These are phyloP conservation scores for Colletotrichum tropicicola DNA, from an alignment of 2,329 filamentous ascomycete genomes.

Conservation along the genomic window DNA sequence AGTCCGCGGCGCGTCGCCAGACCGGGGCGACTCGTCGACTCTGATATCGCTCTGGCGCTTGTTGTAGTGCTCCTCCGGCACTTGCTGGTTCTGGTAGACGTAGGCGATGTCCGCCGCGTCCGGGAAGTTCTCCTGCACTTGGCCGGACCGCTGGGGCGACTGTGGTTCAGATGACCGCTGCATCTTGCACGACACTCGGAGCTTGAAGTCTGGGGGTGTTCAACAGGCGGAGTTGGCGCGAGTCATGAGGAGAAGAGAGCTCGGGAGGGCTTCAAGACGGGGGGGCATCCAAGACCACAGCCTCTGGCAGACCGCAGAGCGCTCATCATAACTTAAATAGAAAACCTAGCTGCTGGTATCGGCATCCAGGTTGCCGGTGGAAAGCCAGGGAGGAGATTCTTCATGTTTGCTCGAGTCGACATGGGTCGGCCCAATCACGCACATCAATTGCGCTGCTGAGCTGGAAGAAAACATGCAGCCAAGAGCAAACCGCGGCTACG, in stretches of 20 bases:
- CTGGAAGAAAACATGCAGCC: not conserved
- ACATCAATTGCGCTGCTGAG: not conserved
- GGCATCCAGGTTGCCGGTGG: no score
- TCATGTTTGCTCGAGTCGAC: not conserved
- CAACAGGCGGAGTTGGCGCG: no score
- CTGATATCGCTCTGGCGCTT: not conserved
- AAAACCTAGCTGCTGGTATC: not conserved
- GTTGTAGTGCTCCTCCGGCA: no score
- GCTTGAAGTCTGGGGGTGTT: no score
- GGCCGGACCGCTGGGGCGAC: not conserved
- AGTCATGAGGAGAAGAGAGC: not conserved
- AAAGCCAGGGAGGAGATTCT: not conserved
- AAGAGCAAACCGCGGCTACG: not conserved
- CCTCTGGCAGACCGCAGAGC: no score
- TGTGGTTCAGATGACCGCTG: not conserved
- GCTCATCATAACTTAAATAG: not conserved
- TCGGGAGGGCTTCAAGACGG: no score
- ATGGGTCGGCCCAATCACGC: not conserved
- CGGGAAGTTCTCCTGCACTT: not conserved
- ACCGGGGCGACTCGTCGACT: not conserved
- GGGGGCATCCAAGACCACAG: no score
- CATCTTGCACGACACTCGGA: not conserved
- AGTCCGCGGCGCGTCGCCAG: not conserved
- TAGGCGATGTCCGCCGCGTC: not conserved
- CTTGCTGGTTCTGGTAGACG: not conserved